A percentile compares a stretch with the other conserved stretches of the same genome.
Conservation (phyloP, 2,329 filamentous ascomycete genomes). For the Penicillium sp. region DNA sequence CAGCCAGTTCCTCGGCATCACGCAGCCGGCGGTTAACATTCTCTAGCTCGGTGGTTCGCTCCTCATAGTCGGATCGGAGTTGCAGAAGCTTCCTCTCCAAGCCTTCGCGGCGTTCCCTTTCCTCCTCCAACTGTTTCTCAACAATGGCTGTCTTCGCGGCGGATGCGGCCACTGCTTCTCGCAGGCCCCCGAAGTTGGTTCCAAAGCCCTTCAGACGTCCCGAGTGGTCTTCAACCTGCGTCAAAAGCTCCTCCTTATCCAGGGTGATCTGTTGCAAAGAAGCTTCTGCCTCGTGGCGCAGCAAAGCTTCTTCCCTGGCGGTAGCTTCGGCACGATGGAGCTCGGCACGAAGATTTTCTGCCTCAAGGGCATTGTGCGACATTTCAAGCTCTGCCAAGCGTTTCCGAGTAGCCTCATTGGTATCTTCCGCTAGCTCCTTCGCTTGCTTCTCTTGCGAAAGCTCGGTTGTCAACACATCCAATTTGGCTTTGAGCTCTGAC, state of each 20-base stretch:
- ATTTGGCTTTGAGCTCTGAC: constrained; percentile 75
- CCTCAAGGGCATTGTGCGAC: constrained; percentile 80
- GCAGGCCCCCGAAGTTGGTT: constrained; percentile 73
- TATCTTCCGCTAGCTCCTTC: constrained; percentile 85
- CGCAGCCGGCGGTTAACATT: constrained; percentile 72
- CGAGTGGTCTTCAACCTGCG: constrained; percentile 69
- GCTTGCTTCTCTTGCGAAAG: constrained; percentile 80
- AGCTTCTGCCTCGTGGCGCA: constrained; percentile 75
- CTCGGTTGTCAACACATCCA: constrained; percentile 72
- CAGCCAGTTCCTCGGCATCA: constrained; percentile 85
- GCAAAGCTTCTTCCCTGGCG: constrained; percentile 79
- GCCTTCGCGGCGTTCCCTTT: constrained; percentile 74
- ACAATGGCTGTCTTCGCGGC: constrained; percentile 75
- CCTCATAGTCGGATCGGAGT: constrained; percentile 81
- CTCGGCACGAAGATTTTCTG: constrained; percentile 83
- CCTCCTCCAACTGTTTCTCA: constrained; percentile 78
- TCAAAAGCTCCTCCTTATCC: constrained; percentile 80
- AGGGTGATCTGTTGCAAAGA: constrained; percentile 75
- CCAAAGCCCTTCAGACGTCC: constrained; percentile 71
- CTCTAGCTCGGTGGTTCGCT: constrained; percentile 76
- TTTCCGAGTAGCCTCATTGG: constrained; percentile 77
- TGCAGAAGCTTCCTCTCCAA: constrained; percentile 76
- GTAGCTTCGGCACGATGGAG: constrained; percentile 78
- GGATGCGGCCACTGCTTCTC: constrained; percentile 77
- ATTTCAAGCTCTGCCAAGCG: constrained; percentile 82